Conservation (phyloP, 163 green algal species). For the Trebouxia gelatinosa region DNA sequence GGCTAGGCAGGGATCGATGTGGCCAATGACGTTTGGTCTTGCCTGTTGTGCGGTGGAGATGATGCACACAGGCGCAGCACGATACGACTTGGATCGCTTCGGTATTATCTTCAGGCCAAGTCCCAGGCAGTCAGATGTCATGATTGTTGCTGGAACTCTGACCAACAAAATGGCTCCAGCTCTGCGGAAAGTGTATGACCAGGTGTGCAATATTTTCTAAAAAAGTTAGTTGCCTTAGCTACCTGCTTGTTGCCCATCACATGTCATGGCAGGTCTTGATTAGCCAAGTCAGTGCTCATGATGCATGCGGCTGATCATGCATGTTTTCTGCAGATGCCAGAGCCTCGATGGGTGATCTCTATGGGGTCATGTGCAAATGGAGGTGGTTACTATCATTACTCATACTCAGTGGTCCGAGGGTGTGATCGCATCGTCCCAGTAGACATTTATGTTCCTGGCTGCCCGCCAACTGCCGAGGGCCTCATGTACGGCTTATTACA, state of each 20-base stretch:
- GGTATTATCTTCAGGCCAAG: slow-evolving; percentile 96
- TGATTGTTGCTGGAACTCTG: slow-evolving; percentile 97
- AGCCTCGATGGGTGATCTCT: slow-evolving; percentile 94
- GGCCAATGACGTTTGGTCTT: slow-evolving; percentile 95
- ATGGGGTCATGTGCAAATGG: slow-evolving; percentile 97
- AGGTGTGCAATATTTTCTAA: slow-evolving; percentile 40
- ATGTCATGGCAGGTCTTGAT: too few relatives aligned
- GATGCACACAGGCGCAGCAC: slow-evolving; percentile 89
- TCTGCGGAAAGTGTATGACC: slow-evolving; percentile 95
- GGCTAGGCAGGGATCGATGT: slow-evolving; percentile 86
- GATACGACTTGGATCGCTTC: slow-evolving; percentile 89
- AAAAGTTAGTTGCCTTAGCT: too few relatives aligned
- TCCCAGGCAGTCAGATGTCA: slow-evolving; percentile 91
- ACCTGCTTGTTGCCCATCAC: too few relatives aligned
- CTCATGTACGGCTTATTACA: slow-evolving; percentile 94
- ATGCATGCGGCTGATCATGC: too few relatives aligned
- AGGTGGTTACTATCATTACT: slow-evolving; percentile 98
- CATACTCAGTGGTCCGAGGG: slow-evolving; percentile 90
- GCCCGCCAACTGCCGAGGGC: slow-evolving; percentile 92
- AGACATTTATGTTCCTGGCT: slow-evolving; percentile 96
- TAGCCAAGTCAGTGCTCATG: too few relatives aligned
- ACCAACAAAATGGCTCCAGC: slow-evolving; percentile 99
- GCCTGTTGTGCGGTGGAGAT: slow-evolving; percentile 85
- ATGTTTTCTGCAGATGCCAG: slow-evolving; percentile 77
- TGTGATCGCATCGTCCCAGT: slow-evolving; percentile 96